Percentiles rank a stretch among this genome's conserved stretches.
Conservation (phyloP, 257 asterid species). For the Verbena officinalis region DNA sequence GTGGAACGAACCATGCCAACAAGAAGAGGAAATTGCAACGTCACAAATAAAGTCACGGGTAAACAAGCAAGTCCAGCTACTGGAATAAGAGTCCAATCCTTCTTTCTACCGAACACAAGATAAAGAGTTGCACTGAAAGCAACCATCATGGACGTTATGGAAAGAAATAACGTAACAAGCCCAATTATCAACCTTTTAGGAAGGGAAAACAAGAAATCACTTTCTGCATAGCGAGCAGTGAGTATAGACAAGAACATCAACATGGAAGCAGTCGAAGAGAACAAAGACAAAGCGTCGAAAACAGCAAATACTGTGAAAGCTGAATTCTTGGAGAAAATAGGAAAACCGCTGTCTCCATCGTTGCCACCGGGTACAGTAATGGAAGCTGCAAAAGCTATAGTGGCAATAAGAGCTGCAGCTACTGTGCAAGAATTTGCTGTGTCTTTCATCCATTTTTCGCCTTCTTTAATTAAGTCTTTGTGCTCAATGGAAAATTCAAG, state of each 20-base stretch:
- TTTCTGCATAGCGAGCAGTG: constrained; percentile 40
- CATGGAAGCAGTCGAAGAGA: constrained; percentile 41
- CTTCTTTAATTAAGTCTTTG: constrained; percentile 33
- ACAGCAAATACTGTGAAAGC: constrained; percentile 33
- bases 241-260: constrained; percentile 43
- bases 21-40: constrained; percentile 43
- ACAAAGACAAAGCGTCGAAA: constrained; percentile 41
- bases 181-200: constrained; percentile 41
- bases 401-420: constrained; percentile 42
- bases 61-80: constrained; percentile 37
- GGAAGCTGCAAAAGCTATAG: constrained; percentile 45
- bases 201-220: constrained; percentile 37
- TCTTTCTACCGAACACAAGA: constrained; percentile 36
- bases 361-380: constrained; percentile 46
- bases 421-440: constrained; percentile 42
- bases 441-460: constrained; percentile 51
- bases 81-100: constrained; percentile 32
- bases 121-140: constrained; percentile 40
- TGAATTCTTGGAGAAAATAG: constrained; percentile 22
- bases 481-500: constrained; percentile 37
- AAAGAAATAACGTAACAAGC: constrained; percentile 33
- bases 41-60: constrained; percentile 35
- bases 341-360: constrained; percentile 29
- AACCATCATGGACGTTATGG: constrained; percentile 41
- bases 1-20: constrained; percentile 35